Percentiles rank a stretch among this genome's conserved stretches.
These are phyloP conservation scores for Picea abies DNA, from an alignment of 83 land plant species.

Conservation along the genomic window DNA sequence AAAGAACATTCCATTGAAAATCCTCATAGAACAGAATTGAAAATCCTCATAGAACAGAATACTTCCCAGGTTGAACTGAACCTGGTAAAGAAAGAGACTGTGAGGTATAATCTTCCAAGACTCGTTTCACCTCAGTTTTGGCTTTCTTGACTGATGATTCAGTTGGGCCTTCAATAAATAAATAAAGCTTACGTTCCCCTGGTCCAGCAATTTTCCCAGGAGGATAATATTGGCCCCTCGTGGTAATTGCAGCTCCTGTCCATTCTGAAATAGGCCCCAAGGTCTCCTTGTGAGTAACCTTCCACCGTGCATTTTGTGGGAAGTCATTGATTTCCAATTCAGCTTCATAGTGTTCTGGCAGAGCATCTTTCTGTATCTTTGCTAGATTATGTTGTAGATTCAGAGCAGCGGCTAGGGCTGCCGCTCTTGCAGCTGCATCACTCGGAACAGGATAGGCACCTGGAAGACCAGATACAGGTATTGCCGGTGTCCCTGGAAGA, in stretches of 20 bases:
- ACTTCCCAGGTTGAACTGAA: slow-evolving; percentile 91
- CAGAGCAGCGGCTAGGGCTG: slow-evolving; percentile 82
- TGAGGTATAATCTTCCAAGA: slow-evolving; percentile 85
- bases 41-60: slow-evolving; percentile 60
- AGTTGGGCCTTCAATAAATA: slow-evolving; percentile 95
- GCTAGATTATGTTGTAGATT: slow-evolving; percentile 91
- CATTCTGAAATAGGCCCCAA: slow-evolving; percentile 94
- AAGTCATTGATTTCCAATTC: slow-evolving; percentile 98
- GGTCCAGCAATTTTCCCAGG: slow-evolving; percentile 84
- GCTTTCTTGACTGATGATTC: slow-evolving; percentile 95
- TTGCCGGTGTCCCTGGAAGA: slow-evolving; percentile 6
- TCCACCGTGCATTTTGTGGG: slow-evolving; percentile 99
- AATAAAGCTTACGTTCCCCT: slow-evolving; percentile 88
- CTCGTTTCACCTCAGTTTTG: slow-evolving; percentile 83
- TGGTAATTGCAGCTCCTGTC: slow-evolving; percentile 98
- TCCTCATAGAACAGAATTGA: slow-evolving; percentile 59
- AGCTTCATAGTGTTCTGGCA: slow-evolving; percentile 96
- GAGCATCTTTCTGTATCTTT: slow-evolving; percentile 83
- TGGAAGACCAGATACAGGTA: slow-evolving; percentile 22
- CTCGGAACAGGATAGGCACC: slow-evolving; percentile 25
- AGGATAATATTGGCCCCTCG: slow-evolving; percentile 89
- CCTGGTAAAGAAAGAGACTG: slow-evolving; percentile 71
- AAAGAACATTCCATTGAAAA: too few relatives aligned
- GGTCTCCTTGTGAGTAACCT: slow-evolving; percentile 96
- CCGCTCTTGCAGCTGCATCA: slow-evolving; percentile 77